These are phyloP conservation scores for Vanderwaltozyma polyspora DNA, from an alignment of 805 yeast genomes.

Conservation along the genomic window DNA sequence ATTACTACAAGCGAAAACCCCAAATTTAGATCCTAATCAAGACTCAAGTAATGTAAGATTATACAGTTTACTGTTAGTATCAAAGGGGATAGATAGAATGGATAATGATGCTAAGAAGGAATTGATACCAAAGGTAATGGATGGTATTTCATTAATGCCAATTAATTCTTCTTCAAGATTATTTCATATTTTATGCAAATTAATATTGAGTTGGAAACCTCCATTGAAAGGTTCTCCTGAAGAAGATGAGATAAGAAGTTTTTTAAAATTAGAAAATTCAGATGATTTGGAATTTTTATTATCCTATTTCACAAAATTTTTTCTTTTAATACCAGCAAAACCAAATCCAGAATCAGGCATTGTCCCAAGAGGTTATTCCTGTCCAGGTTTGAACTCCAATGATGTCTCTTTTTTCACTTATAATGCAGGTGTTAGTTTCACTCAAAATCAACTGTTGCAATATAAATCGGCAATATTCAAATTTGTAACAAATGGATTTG, in stretches of 20 bases:
- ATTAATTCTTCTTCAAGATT: constrained; percentile 40
- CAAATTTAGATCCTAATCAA: constrained; percentile 32
- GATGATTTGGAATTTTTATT: constrained; percentile 38
- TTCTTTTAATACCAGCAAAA: constrained; percentile 42
- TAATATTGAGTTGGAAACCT: constrained; percentile 38
- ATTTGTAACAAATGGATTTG: constrained; percentile 27
- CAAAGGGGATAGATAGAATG: constrained; percentile 56
- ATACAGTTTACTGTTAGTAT: constrained; percentile 53
- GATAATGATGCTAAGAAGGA: constrained; percentile 25
- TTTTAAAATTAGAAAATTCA: constrained; percentile 27
- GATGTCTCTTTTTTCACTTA: constrained; percentile 56
- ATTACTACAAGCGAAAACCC: constrained; percentile 49
- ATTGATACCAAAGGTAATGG: constrained; percentile 38
- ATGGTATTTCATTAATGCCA: constrained; percentile 34
- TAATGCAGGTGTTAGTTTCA: constrained; percentile 55
- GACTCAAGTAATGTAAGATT: constrained; percentile 44
- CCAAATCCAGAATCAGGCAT: constrained; percentile 24
- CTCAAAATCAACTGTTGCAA: constrained; percentile 34
- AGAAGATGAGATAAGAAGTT: constrained; percentile 27
- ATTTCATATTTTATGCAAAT: constrained; percentile 48
- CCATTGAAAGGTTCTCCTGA: constrained; percentile 39
- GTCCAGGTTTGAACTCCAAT: constrained; percentile 52
- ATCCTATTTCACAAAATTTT: constrained; percentile 41
- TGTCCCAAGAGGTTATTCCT: constrained; percentile 35
- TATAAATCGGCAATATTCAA: constrained; percentile 32